Conservation (phyloP, 371 early-diverging fungal species). For the Paraphysoderma sedebokerense region DNA sequence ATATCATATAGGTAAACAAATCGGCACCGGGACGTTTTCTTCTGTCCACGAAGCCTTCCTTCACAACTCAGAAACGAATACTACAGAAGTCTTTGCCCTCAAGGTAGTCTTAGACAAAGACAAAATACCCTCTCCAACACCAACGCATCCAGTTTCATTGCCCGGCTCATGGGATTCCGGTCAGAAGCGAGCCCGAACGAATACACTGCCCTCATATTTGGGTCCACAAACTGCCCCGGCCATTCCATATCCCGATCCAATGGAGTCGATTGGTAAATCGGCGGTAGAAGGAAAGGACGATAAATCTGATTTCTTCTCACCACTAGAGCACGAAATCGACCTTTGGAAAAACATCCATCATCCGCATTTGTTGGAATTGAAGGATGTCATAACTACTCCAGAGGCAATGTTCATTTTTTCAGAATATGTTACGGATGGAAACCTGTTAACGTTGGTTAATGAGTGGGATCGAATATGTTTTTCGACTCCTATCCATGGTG, state of each 20-base stretch:
- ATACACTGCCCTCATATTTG: background rate
- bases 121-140: too few relatives aligned
- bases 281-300: background rate
- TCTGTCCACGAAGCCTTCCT: too few relatives aligned
- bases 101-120: too few relatives aligned
- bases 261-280: background rate
- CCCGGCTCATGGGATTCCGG: too few relatives aligned
- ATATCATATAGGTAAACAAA: too few relatives aligned
- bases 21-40: too few relatives aligned
- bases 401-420: constrained; percentile 45
- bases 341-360: constrained; percentile 57
- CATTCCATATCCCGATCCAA: background rate
- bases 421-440: constrained; percentile 44
- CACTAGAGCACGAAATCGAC: constrained; percentile 31
- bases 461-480: constrained; percentile 4
- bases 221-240: background rate
- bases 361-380: constrained; percentile 40
- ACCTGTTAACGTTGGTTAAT: constrained; percentile 9
- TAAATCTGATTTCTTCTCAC: background rate
- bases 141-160: too few relatives aligned
- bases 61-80: too few relatives aligned
- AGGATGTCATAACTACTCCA: constrained; percentile 40
- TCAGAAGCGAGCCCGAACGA: too few relatives aligned
- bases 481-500: too few relatives aligned
- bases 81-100: too few relatives aligned